Percentiles rank a stretch among this genome's conserved stretches.
phyloP scores from a whole-genome alignment of 2,329 filamentous ascomycete genomes.

The Conoideocrella luteorostrata region DNA sequence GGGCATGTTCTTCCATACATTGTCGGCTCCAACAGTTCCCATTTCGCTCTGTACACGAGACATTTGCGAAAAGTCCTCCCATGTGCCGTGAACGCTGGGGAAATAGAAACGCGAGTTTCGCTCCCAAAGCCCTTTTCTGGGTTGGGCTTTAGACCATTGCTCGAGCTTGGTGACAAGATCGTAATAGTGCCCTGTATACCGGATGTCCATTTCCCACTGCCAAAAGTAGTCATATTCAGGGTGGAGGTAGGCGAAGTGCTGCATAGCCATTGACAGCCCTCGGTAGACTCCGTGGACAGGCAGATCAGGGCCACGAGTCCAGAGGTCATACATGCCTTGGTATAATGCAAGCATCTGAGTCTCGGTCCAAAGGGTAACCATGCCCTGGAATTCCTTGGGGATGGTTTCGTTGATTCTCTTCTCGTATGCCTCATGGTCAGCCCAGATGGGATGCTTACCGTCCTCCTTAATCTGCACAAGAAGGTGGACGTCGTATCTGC shows the following conservation, averaged over 20 bases:
- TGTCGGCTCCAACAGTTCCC: constrained; percentile 58
- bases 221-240: constrained; percentile 88
- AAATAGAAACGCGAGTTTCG: constrained; percentile 73
- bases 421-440: constrained; percentile 62
- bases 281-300: constrained; percentile 90
- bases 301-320: constrained; percentile 56
- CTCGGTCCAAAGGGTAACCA: constrained; percentile 90
- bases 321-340: constrained; percentile 76
- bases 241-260: constrained; percentile 84
- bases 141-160: constrained; percentile 64
- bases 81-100: constrained; percentile 67
- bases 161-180: constrained; percentile 64
- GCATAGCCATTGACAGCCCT: constrained; percentile 87
- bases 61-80: constrained; percentile 72
- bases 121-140: constrained; percentile 76
- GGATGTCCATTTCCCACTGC: constrained; percentile 94
- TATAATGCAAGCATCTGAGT: constrained; percentile 89
- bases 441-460: constrained; percentile 68
- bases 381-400: constrained; percentile 78
- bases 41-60: constrained; percentile 69
- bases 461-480: constrained; percentile 80
- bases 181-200: constrained; percentile 84
- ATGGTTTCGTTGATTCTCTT: constrained; percentile 61
- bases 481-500: constrained; percentile 80
- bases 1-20: constrained; percentile 54